Evolutionary conservation across 1,284 basidiomycete genomes (phyloP).

Genomic region (Cystobasidium sp.): DNA sequence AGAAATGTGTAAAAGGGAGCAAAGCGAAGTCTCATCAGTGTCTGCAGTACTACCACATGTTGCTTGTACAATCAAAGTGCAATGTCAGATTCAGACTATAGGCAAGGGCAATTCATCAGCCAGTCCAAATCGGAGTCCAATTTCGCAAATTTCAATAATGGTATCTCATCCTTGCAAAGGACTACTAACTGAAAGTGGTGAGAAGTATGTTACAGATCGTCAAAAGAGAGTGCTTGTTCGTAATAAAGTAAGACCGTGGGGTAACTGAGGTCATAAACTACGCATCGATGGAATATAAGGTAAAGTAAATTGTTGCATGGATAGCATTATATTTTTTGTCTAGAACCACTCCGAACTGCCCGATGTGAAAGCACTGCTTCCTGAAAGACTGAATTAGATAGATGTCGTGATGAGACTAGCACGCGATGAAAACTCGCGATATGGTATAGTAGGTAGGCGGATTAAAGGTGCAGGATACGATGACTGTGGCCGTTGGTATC

Average conservation of each 20-base stretch:
- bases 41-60: constrained; percentile 3
- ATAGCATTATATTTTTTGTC: no score
- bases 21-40: neutral
- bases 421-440: neutral
- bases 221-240: neutral
- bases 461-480: constrained; percentile 21
- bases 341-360: no score
- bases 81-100: no score
- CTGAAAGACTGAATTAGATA: no score
- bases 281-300: neutral
- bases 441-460: neutral
- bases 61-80: constrained; percentile 13
- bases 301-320: no score
- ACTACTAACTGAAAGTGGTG: neutral
- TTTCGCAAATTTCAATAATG: neutral
- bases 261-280: neutral
- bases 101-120: no score
- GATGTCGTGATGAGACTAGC: no score
- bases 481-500: constrained; percentile 12
- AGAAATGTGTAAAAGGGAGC: neutral
- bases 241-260: neutral
- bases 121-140: neutral
- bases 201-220: constrained; percentile 23
- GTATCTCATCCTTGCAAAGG: constrained; percentile 15
- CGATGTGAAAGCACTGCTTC: no score